Evolutionary conservation across 2,329 filamentous ascomycete genomes (phyloP).

Genomic region (Cytospora mali): DNA sequence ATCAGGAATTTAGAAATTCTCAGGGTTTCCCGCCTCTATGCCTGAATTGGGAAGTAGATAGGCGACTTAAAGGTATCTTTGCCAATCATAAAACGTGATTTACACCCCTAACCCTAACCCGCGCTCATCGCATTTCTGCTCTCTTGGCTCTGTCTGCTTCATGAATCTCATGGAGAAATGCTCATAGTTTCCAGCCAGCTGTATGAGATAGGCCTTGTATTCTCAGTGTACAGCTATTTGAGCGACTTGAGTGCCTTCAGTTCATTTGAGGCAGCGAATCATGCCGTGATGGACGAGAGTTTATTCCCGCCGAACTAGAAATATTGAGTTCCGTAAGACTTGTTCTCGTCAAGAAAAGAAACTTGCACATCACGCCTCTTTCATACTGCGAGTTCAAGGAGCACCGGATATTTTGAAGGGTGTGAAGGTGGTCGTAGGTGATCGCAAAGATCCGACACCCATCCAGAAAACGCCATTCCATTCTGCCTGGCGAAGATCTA

Average conservation of each 20-base stretch:
- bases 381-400: neutral
- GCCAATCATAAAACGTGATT: slow-evolving; percentile 6
- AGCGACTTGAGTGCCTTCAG: neutral
- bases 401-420: no score
- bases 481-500: neutral
- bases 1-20: neutral
- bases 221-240: neutral
- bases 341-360: neutral
- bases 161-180: neutral
- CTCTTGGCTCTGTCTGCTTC: neutral
- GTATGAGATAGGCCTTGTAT: neutral
- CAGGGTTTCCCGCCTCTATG: neutral
- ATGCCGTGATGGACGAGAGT: neutral
- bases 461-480: no score
- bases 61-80: neutral
- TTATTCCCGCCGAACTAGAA: neutral
- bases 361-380: neutral
- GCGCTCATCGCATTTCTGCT: neutral
- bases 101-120: neutral
- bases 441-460: neutral
- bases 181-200: neutral
- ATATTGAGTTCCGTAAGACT: neutral
- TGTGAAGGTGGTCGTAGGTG: neutral
- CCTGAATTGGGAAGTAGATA: slow-evolving; percentile 12
- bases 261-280: neutral